These are phyloP conservation scores for Leavenworthia alabamica DNA, from an alignment of 345 rosid genomes.

Conservation along the genomic window DNA sequence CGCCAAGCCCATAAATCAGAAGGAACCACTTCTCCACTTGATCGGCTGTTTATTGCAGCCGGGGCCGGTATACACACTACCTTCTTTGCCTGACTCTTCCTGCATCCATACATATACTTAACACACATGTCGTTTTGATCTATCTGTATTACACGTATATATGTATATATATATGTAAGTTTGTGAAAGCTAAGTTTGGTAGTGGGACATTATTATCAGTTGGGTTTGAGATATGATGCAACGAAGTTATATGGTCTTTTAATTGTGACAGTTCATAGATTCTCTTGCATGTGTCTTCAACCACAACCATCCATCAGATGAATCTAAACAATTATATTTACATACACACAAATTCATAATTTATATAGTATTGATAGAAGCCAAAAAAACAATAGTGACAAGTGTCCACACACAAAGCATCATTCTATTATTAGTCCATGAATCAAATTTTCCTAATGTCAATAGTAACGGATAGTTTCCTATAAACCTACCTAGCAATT, in stretches of 20 bases:
- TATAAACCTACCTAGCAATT: constrained; percentile 9
- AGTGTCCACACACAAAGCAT: not conserved
- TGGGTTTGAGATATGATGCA: constrained; percentile 23
- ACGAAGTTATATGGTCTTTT: constrained; percentile 22
- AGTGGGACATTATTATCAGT: constrained; percentile 30
- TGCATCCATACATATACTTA: constrained; percentile 13
- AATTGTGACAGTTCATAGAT: constrained; percentile 36
- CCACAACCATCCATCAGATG: constrained; percentile 17
- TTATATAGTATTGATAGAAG: not conserved
- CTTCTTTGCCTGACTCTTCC: constrained; percentile 75
- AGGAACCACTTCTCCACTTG: constrained; percentile 74
- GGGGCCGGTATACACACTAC: constrained; percentile 80
- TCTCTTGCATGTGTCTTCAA: constrained; percentile 29
- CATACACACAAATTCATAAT: not conserved
- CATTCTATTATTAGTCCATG: constrained; percentile 18
- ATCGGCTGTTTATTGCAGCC: constrained; percentile 64
- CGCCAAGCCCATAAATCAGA: constrained; percentile 99
- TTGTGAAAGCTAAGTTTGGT: constrained; percentile 26
- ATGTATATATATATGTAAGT: not conserved
- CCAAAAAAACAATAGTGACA: not conserved
- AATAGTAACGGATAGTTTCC: not conserved
- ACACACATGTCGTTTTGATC: not conserved
- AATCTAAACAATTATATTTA: constrained; percentile 1
- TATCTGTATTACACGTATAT: not conserved
- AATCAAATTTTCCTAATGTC: not conserved